Conservation (phyloP, 148 eudicot genomes). For the Heliosperma pusillum region DNA sequence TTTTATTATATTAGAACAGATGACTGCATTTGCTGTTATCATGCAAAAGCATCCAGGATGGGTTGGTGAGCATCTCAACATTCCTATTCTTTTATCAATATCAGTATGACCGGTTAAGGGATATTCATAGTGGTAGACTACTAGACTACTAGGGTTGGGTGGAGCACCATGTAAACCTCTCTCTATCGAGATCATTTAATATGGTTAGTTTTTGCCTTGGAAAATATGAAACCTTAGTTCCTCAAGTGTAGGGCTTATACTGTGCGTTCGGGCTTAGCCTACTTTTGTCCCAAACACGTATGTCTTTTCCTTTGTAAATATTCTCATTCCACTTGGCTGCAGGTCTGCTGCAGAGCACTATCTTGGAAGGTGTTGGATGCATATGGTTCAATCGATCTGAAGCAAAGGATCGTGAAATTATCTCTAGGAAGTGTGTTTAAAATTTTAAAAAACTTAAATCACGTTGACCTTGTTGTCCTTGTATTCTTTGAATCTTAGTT, state of each 20-base stretch:
- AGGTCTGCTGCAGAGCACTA: constrained; percentile 96
- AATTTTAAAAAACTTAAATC: background rate
- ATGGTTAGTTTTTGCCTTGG: background rate
- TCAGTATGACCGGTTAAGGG: background rate
- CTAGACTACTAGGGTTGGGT: background rate
- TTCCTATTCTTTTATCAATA: background rate
- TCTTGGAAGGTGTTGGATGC: constrained; percentile 93
- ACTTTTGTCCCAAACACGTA: background rate
- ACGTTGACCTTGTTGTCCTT: background rate
- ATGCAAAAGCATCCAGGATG: constrained; percentile 99
- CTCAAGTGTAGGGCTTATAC: background rate
- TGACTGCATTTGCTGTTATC: constrained; percentile 98
- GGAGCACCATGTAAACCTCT: background rate
- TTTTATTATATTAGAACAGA: constrained; percentile 92
- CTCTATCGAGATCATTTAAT: background rate
- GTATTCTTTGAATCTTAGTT: no score
- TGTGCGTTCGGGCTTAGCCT: background rate
- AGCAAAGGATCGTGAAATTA: constrained; percentile 88
- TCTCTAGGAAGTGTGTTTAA: constrained; percentile 72
- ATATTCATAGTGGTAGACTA: background rate
- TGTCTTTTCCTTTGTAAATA: background rate
- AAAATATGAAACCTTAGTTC: background rate
- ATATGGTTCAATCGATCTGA: constrained; percentile 98
- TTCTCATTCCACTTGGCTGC: constrained; percentile 21
- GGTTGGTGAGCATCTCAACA: constrained; percentile 76